Evolutionary conservation across 495 filamentous ascomycete genomes (phyloP), one percentile per base, ranked within the genome.

Genomic region (Aspergillus funiculosus): DNA sequence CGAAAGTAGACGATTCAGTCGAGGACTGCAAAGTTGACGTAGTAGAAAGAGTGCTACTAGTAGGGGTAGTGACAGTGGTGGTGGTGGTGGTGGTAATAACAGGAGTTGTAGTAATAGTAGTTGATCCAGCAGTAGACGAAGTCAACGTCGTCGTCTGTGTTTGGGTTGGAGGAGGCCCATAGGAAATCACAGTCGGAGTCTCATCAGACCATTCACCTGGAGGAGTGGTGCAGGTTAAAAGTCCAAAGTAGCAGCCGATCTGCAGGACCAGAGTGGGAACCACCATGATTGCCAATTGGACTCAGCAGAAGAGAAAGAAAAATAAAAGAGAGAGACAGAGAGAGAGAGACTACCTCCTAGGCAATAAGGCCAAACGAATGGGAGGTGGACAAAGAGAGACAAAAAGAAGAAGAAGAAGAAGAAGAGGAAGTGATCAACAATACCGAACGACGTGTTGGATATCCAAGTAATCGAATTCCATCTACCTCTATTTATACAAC

Each of bases 171-270:
- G 59, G 53, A 52, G 51, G 54, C 28, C 53, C 44, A 40, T 50
- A 52, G 17, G 50, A 38, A 18, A 63, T 52, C 32, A 64, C 57
- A 32, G 52, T 56, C 22, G 64, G 62, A 2, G 19, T 47, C 14
- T 32, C 22, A 13, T 56, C 24, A 38, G 59, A 56, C 57, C 57
- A 68, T 46, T 57, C 59, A 37, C 63, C 65, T 7, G 60, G 62
- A 56, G 53, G 54, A 39, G 65, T 62, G 47, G 58, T 51, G 61
- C 65, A 68, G 29, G 61, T 66, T 64, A 68, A 61, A 63, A 68
- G 48, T 24, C 59, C 65, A 27, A 57, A 61, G 56, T 53, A 68
- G 35, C 65, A 66, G 20, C 52, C 56, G 14, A 56, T 25, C 48
- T 58, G 43, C 22, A 66, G 29, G 29, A 58, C 49, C 52, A 58